phyloP scores from a whole-genome alignment of 257 asterid genomes.

The Lycium ferocissimum region DNA sequence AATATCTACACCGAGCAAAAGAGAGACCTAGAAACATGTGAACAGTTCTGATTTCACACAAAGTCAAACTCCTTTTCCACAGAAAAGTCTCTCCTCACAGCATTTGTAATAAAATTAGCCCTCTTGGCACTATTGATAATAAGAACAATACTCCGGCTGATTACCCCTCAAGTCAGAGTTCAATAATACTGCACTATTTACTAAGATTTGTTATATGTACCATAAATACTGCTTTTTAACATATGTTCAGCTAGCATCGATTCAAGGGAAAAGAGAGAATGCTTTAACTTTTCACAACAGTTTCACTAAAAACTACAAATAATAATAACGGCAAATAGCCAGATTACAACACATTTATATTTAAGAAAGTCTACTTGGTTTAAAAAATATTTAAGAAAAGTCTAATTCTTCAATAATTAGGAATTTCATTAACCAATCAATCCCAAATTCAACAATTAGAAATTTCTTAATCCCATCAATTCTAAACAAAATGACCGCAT shows the following conservation, averaged over 20 bases:
- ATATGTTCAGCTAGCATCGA: not conserved
- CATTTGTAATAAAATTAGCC: not conserved
- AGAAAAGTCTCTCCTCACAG: not conserved
- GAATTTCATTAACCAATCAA: not conserved
- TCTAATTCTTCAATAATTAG: not conserved
- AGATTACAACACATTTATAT: conserved; percentile 6
- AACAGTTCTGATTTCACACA: not conserved
- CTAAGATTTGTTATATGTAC: not conserved
- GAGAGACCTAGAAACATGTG: not conserved
- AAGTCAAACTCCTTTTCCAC: conserved; percentile 7
- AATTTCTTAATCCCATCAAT: not conserved
- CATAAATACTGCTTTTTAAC: not conserved
- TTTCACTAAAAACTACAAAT: not conserved
- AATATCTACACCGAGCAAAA: not conserved
- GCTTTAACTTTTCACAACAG: conserved; percentile 4
- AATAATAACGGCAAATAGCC: not conserved
- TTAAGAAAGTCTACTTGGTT: not conserved
- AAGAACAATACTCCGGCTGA: not conserved
- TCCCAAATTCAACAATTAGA: conserved; percentile 19
- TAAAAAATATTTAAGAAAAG: conserved; percentile 8
- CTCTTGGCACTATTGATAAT: not conserved
- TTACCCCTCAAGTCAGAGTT: not conserved
- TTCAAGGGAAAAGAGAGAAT: conserved; percentile 11
- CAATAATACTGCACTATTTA: not conserved
- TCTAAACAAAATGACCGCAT: not conserved